phyloP scores from a whole-genome alignment of 2,329 filamentous ascomycete species.

The Verticillium longisporum region DNA sequence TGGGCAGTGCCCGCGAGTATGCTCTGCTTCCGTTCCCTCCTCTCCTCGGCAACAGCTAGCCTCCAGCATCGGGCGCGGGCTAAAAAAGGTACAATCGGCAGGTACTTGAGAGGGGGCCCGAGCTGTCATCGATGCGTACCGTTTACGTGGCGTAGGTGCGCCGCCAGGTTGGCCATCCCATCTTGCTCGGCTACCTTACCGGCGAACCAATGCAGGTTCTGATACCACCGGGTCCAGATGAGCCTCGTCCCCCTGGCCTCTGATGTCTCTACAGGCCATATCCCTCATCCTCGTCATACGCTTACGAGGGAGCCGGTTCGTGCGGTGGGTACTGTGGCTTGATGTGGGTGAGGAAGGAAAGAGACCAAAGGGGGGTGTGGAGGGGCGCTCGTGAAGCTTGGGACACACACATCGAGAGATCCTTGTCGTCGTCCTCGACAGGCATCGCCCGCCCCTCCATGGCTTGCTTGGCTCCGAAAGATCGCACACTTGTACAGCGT shows the following conservation, averaged over 20 bases:
- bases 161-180: neutral
- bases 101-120: neutral
- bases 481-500: neutral
- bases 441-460: neutral
- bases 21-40: neutral
- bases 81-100: neutral
- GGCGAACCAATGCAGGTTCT: neutral
- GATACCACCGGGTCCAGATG: neutral
- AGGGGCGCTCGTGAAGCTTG: neutral
- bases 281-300: neutral
- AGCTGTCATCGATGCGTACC: neutral
- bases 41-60: neutral
- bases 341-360: neutral
- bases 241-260: neutral
- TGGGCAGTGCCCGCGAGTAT: too few relatives aligned
- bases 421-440: neutral
- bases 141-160: neutral
- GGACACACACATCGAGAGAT: neutral
- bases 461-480: neutral
- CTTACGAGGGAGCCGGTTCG: neutral
- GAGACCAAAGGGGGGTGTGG: neutral
- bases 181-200: neutral
- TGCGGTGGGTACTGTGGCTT: neutral
- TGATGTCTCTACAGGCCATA: neutral
- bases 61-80: neutral